Evolutionary conservation across 2,329 filamentous ascomycete genomes (phyloP).

Genomic region (Fusarium beomiforme): DNA sequence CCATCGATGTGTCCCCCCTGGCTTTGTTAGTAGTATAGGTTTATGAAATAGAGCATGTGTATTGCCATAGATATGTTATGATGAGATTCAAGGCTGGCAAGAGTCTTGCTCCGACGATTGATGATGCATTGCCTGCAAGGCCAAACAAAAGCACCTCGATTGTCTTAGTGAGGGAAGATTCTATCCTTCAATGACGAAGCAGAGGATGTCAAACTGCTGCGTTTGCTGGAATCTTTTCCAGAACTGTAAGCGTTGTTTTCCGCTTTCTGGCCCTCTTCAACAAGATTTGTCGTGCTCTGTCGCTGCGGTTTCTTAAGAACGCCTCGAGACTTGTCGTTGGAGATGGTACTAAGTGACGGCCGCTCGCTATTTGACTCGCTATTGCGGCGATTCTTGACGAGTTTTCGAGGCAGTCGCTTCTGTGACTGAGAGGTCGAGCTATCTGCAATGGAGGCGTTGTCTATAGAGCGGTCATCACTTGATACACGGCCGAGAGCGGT

Average conservation of each 20-base stretch:
- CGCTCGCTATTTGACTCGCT: slow-evolving; percentile 50
- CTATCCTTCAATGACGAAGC: slow-evolving; percentile 41
- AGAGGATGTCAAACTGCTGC: slow-evolving; percentile 39
- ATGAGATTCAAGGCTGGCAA: background rate
- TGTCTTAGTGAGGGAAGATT: slow-evolving; percentile 35
- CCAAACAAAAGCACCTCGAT: background rate
- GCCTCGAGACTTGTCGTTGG: slow-evolving; percentile 39
- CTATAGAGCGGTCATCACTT: slow-evolving; percentile 48
- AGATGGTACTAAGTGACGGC: slow-evolving; percentile 9
- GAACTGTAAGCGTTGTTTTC: slow-evolving; percentile 38
- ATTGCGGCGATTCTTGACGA: slow-evolving; percentile 53
- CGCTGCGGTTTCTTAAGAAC: slow-evolving; percentile 52
- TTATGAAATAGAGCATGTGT: background rate
- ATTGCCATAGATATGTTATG: background rate
- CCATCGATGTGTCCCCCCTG: background rate
- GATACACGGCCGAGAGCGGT: slow-evolving; percentile 44
- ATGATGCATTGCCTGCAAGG: background rate
- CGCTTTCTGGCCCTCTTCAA: slow-evolving; percentile 38
- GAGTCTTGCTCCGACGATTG: background rate
- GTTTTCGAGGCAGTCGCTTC: slow-evolving; percentile 53
- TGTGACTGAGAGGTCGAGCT: slow-evolving; percentile 37
- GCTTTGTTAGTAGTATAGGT: background rate
- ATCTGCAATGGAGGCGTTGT: slow-evolving; percentile 41
- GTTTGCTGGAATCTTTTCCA: slow-evolving; percentile 36
- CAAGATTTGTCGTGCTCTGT: slow-evolving; percentile 41